Evolutionary conservation across 768 basidiomycete genomes (phyloP), one percentile per base, ranked within the genome.

Genomic region (Amanita rubescens): DNA sequence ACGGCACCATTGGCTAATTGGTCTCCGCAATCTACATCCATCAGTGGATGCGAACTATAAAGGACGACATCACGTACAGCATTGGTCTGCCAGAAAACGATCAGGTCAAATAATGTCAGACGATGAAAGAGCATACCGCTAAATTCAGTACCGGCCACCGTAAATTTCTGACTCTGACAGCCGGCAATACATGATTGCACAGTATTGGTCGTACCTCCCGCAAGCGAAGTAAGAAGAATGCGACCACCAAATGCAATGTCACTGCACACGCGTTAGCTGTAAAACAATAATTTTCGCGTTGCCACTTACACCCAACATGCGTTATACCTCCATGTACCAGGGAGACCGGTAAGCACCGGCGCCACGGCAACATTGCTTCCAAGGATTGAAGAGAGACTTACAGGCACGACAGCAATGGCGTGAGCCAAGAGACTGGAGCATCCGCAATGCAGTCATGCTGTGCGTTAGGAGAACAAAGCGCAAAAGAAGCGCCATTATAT

Each of bases 211-310:
- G 64, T 53, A 38, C 58, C 61, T n/a, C 62, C 69, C 3, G 62
- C 56, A 17, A 65, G 49, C 20, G 55, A 52, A 17, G 60, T 53
- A 12, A 55, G 55, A 37, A 87, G 71, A n/a, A 82, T 70, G 10
- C 86, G 84, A 10, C 88, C 87, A 10, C 88, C 87, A 59, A 76
- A 62, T 0, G 76, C 79, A 51, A 81, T 81, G 62, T 90, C 88
- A 38, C 75, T 77, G 39, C 34, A 46, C 62, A 68, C 53, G 37
- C 34, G 45, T 45, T 33, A 20, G 27, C 46, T 55, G n/a, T n/a
- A n/a, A 44, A 20, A 22, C 22, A 19, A 44, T 35, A 48, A 15
- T 6, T 25, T 5, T 12, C 42, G 19, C 3, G 19, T 15, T 9
- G 3, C 52, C 38, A 68, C 75, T 62, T 67, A 79, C 79, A 87